Evolutionary conservation across 805 yeast species (phyloP), one percentile per base, ranked within the genome.

Genomic region (Wilhelminamyces savonicus): DNA sequence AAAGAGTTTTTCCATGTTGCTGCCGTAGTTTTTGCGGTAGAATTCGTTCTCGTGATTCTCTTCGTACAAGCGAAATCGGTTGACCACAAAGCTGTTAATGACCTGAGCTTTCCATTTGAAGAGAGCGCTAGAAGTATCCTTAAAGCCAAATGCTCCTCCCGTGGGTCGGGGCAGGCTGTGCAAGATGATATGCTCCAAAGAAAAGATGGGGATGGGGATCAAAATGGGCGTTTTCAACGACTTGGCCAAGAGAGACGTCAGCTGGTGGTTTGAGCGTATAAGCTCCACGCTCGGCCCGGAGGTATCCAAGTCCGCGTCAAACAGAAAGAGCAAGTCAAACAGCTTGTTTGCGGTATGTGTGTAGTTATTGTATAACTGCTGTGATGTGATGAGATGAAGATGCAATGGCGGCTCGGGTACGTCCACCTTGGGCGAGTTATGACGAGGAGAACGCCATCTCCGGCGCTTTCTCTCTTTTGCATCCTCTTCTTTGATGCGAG

Each of bases 251-350:
- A 23, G 11, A 9, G 21, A 21, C 13, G 31, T 26, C 5, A 34
- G 26, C n/a, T n/a, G n/a, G n/a, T n/a, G n/a, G n/a, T n/a, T n/a
- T n/a, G n/a, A n/a, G 6, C 29, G 26, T 12, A 63, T 40, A 27
- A 62, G 39, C 19, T 62, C 65, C 6, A 63, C 42, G 21, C 62
- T 56, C 6, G 69, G 66, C 25, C 53, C 50, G 6, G 49, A 34
- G 7, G 45, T 35, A 34, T 62, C 66, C 15, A 63, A 31, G 9
- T 43, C 42, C 3, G 42, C 29, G 29, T 64, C 69, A 39, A 64
- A 62, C 3, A 68, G 54, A 26, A 64, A 48, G 12, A 63, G 53
- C 30, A 56, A 26, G 34, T 54, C 52, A 34, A 54, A 54, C 14
- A 35, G 35, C 9, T 43, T 35, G 12, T 40, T 36, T 5, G 39